Conservation (phyloP, 2,329 filamentous ascomycete species). For the Pseudodiploospora longispora region DNA sequence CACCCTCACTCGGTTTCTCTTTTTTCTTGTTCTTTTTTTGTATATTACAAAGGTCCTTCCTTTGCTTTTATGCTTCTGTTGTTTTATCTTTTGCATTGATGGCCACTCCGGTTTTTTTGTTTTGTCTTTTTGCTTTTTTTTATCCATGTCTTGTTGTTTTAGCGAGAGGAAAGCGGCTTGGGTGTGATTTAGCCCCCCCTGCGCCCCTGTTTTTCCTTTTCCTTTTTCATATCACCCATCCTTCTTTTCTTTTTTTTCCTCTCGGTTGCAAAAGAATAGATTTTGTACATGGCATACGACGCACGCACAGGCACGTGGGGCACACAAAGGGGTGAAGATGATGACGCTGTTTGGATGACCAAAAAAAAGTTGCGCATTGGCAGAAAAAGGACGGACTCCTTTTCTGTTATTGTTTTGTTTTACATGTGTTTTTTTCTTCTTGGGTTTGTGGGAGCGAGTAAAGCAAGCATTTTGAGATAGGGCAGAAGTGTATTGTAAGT, state of each 20-base stretch:
- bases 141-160: not conserved
- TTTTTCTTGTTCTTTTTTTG: constrained; percentile 8
- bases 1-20: not conserved
- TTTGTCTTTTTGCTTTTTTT: not conserved
- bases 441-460: too few relatives aligned
- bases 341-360: not conserved
- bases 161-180: not conserved
- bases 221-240: too few relatives aligned
- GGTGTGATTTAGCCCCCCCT: not conserved
- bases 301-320: not conserved
- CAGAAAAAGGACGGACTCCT: not conserved
- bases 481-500: too few relatives aligned
- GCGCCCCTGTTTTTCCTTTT: too few relatives aligned
- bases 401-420: too few relatives aligned
- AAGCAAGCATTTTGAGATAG: too few relatives aligned
- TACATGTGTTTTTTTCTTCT: too few relatives aligned
- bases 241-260: constrained; percentile 1
- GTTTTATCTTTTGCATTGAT: constrained; percentile 2
- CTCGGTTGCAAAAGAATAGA: constrained; percentile 3
- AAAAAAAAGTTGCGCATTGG: not conserved
- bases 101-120: not conserved
- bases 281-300: constrained; percentile 4
- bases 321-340: not conserved
- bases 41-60: constrained; percentile 3
- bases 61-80: constrained; percentile 1